phyloP scores from a whole-genome alignment of 2,329 filamentous ascomycete genomes.

The Fusarium citri region DNA sequence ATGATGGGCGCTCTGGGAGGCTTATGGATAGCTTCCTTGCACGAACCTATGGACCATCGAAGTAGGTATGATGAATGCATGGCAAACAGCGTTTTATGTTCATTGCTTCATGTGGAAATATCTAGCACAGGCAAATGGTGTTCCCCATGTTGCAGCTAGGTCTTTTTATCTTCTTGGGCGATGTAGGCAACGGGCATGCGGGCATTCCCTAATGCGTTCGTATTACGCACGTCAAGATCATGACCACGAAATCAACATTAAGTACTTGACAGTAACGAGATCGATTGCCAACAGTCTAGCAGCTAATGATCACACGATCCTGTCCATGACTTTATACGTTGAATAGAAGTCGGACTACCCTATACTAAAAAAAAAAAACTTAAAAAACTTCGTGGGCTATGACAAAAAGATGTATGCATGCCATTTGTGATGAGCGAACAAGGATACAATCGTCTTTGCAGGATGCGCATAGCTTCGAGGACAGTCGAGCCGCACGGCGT shows the following conservation, averaged over 20 bases:
- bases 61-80: neutral
- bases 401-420: neutral
- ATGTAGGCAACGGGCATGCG: neutral
- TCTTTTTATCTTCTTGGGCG: neutral
- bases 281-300: neutral
- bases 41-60: neutral
- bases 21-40: neutral
- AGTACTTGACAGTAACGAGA: neutral
- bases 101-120: neutral
- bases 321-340: neutral
- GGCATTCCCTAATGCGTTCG: neutral
- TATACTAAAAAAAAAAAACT: too few relatives aligned
- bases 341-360: neutral
- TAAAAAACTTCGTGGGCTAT: neutral
- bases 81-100: neutral
- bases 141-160: neutral
- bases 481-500: neutral
- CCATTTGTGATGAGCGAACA: neutral
- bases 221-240: neutral
- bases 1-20: neutral
- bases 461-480: neutral
- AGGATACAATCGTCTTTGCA: neutral
- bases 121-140: neutral
- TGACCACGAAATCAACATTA: neutral
- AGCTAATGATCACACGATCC: neutral